Evolutionary conservation across 805 yeast species (phyloP).

Genomic region (Yamadazyma sp.): DNA sequence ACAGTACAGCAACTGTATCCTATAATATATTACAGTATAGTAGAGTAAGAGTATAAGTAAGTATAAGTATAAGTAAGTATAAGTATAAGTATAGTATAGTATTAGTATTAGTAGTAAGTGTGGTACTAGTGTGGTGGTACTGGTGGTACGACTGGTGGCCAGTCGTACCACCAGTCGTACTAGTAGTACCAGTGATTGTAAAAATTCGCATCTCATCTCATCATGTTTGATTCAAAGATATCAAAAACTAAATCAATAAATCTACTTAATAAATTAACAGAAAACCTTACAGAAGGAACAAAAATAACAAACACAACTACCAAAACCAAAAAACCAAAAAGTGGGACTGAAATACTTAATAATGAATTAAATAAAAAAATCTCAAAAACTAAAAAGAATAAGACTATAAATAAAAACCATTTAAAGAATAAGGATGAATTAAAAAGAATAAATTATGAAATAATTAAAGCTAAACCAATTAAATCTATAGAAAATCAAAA

Average conservation of each 20-base stretch:
- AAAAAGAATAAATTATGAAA: slow-evolving; percentile 35
- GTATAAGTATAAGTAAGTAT: too few relatives aligned
- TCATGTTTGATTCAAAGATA: slow-evolving; percentile 25
- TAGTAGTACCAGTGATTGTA: too few relatives aligned
- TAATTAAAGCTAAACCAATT: slow-evolving; percentile 30
- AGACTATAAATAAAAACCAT: slow-evolving; percentile 24
- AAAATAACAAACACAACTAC: neutral
- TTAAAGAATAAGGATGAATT: slow-evolving; percentile 30
- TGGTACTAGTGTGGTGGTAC: too few relatives aligned
- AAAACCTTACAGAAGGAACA: neutral
- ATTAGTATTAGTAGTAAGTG: too few relatives aligned
- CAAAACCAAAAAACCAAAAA: neutral
- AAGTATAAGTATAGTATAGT: too few relatives aligned
- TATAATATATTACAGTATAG: too few relatives aligned
- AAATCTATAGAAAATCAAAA: slow-evolving; percentile 23
- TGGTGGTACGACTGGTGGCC: too few relatives aligned
- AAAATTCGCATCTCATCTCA: slow-evolving; percentile 6
- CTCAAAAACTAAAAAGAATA: slow-evolving; percentile 20
- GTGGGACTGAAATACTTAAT: slow-evolving; percentile 18
- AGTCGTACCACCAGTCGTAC: too few relatives aligned
- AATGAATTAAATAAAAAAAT: slow-evolving; percentile 15
- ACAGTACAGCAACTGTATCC: too few relatives aligned
- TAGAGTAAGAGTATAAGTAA: too few relatives aligned
- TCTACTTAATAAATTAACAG: slow-evolving; percentile 39
- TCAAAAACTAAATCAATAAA: slow-evolving; percentile 34